Percentiles rank a stretch among this genome's conserved stretches.
Evolutionary conservation across 352 stramenopile genomes (phyloP).

Genomic region (Phytophthora citricola): DNA sequence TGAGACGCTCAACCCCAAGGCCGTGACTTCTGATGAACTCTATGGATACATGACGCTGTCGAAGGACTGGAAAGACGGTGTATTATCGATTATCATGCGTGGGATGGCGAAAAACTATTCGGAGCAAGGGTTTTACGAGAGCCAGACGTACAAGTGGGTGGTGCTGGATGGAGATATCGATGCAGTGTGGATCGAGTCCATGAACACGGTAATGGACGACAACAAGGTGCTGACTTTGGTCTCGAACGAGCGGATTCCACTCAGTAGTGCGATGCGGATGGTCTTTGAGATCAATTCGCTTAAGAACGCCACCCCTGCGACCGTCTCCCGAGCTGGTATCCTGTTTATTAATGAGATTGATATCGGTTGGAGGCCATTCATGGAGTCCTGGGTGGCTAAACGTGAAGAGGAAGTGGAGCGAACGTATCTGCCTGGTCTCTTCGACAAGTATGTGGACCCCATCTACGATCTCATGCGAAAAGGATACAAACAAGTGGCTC

Average conservation of each 20-base stretch:
- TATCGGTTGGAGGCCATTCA: slow-evolving; percentile 96
- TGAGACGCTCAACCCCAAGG: slow-evolving; percentile 90
- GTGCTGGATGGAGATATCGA: slow-evolving; percentile 90
- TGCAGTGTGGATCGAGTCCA: slow-evolving; percentile 91
- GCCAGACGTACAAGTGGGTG: slow-evolving; percentile 92
- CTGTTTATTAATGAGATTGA: slow-evolving; percentile 91
- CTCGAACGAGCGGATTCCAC: slow-evolving; percentile 87
- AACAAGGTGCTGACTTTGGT: slow-evolving; percentile 96
- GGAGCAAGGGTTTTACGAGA: slow-evolving; percentile 95
- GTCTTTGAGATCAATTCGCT: slow-evolving; percentile 92
- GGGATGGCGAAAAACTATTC: slow-evolving; percentile 92
- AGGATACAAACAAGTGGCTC: slow-evolving; percentile 95
- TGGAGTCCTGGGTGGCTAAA: slow-evolving; percentile 96
- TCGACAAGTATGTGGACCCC: slow-evolving; percentile 97
- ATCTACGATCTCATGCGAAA: slow-evolving; percentile 95
- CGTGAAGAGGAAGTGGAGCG: slow-evolving; percentile 92
- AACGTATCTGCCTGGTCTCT: slow-evolving; percentile 93
- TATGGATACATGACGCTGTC: slow-evolving; percentile 94
- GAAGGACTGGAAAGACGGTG: slow-evolving; percentile 91
- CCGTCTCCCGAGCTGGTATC: slow-evolving; percentile 88
- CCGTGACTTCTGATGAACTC: slow-evolving; percentile 91
- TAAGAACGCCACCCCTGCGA: slow-evolving; percentile 88
- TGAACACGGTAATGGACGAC: slow-evolving; percentile 99
- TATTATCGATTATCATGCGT: slow-evolving; percentile 92
- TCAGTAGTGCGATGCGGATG: slow-evolving; percentile 90